Conservation (phyloP, 331 rosid species). For the Dryas integrifolia region DNA sequence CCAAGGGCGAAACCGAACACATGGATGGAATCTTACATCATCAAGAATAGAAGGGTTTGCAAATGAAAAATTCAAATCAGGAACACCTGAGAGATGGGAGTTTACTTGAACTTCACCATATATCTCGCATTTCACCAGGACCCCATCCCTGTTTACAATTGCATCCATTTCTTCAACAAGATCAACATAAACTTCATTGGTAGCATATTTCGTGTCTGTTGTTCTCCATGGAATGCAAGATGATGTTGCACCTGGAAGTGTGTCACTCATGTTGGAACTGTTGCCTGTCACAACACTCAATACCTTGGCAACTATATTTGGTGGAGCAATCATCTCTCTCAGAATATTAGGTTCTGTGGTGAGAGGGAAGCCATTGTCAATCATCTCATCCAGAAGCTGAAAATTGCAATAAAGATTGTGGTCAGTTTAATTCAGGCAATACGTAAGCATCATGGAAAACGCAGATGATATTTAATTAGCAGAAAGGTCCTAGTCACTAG, state of each 20-base stretch:
- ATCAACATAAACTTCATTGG: conserved; percentile 80
- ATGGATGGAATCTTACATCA: conserved; percentile 90
- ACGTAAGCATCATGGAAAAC: background rate
- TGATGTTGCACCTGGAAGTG: conserved; percentile 75
- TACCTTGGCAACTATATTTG: conserved; percentile 82
- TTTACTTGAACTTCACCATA: conserved; percentile 91
- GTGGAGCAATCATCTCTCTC: conserved; percentile 94
- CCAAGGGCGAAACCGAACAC: conserved; percentile 88
- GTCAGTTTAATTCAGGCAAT: conserved; percentile 3
- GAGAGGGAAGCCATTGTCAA: conserved; percentile 96
- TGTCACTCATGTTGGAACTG: conserved; percentile 83
- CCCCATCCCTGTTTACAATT: conserved; percentile 84
- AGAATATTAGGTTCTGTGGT: conserved; percentile 87
- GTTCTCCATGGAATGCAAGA: conserved; percentile 89
- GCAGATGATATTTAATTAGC: background rate
- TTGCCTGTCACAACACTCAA: conserved; percentile 90
- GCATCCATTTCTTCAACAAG: conserved; percentile 94
- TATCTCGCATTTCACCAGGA: conserved; percentile 79
- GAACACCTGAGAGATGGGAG: conserved; percentile 84
- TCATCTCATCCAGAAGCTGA: conserved; percentile 97
- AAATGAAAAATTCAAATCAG: conserved; percentile 85
- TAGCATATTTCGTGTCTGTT: conserved; percentile 62
- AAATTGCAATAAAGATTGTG: conserved; percentile 8
- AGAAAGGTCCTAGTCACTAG: background rate
- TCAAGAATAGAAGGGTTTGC: conserved; percentile 86